A percentile compares a stretch with the other conserved stretches of the same genome.
Conservation (phyloP, 2,329 filamentous ascomycete genomes). For the Grosmannia clavigera region DNA sequence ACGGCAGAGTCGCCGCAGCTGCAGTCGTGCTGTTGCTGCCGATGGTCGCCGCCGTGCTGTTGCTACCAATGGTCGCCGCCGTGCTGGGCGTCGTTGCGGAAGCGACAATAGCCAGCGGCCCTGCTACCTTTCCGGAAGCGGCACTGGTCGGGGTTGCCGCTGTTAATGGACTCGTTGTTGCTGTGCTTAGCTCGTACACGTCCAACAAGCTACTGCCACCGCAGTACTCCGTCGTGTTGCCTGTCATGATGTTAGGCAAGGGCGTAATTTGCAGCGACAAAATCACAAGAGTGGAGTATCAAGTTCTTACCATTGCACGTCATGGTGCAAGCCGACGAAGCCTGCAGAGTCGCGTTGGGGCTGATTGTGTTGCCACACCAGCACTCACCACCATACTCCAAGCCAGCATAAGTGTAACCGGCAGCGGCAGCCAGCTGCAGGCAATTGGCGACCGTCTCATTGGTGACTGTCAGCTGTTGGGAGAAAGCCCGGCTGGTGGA, state of each 20-base stretch:
- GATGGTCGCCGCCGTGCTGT: not conserved
- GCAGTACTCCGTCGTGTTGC: conserved; percentile 12
- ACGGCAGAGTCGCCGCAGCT: too few relatives aligned
- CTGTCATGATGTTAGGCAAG: not conserved
- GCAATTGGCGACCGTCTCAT: conserved; percentile 15
- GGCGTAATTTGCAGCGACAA: not conserved
- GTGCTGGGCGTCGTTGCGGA: not conserved
- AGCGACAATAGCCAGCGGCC: too few relatives aligned
- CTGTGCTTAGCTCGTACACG: conserved; percentile 8
- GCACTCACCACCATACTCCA: conserved; percentile 37
- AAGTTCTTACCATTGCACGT: conserved; percentile 6
- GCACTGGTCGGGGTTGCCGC: not conserved
- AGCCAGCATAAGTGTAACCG: conserved; percentile 34
- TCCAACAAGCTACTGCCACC: conserved; percentile 10
- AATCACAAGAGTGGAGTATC: too few relatives aligned
- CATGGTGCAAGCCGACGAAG: conserved; percentile 17
- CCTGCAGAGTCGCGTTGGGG: conserved; percentile 10
- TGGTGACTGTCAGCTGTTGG: conserved; percentile 6
- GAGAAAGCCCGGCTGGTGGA: conserved; percentile 11
- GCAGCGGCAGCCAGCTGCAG: conserved; percentile 5
- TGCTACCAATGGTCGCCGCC: not conserved
- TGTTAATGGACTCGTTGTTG: not conserved
- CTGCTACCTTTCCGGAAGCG: too few relatives aligned
- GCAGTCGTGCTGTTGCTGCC: too few relatives aligned
- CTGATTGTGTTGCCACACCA: conserved; percentile 11